These are phyloP conservation scores for Corniculantispora saksenae DNA, from an alignment of 2,329 filamentous ascomycete genomes.

Conservation along the genomic window DNA sequence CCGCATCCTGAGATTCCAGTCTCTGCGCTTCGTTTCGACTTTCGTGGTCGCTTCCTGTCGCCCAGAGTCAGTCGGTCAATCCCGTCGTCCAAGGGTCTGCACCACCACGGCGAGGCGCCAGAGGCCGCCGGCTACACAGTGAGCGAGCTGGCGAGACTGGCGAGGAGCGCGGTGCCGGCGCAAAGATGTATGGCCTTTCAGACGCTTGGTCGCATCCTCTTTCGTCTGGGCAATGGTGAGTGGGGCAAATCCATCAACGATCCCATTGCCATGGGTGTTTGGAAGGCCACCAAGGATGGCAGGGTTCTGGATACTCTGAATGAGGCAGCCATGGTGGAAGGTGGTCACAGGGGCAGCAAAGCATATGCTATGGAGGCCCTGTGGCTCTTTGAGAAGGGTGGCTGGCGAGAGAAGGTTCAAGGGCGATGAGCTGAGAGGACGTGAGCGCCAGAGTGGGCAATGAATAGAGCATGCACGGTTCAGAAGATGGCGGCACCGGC, in stretches of 20 bases:
- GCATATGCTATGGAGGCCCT: conserved; percentile 87
- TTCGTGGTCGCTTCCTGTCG: conserved; percentile 76
- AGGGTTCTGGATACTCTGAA: conserved; percentile 75
- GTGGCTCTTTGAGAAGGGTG: conserved; percentile 78
- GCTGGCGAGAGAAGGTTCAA: conserved; percentile 64
- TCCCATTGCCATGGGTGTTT: conserved; percentile 75
- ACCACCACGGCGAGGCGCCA: conserved; percentile 91
- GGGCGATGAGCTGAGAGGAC: conserved; percentile 49
- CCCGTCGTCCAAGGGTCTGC: conserved; percentile 76
- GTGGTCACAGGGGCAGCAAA: conserved; percentile 75
- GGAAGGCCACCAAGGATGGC: conserved; percentile 76
- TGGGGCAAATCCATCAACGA: conserved; percentile 62
- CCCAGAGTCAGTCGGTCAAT: conserved; percentile 74
- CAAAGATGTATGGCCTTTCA: conserved; percentile 93
- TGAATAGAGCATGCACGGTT: not conserved
- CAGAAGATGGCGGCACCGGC: not conserved
- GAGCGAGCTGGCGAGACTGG: conserved; percentile 77
- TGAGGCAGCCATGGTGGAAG: conserved; percentile 69
- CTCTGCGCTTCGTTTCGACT: conserved; percentile 83
- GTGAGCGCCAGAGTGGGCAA: conserved; percentile 21
- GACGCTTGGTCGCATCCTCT: conserved; percentile 82
- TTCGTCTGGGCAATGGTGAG: conserved; percentile 73
- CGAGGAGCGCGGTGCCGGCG: conserved; percentile 77
- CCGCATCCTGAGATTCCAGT: conserved; percentile 73
- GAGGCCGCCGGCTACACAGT: conserved; percentile 95